Conservation (phyloP, 805 yeast genomes). For the Teunomyces gatunensis region DNA sequence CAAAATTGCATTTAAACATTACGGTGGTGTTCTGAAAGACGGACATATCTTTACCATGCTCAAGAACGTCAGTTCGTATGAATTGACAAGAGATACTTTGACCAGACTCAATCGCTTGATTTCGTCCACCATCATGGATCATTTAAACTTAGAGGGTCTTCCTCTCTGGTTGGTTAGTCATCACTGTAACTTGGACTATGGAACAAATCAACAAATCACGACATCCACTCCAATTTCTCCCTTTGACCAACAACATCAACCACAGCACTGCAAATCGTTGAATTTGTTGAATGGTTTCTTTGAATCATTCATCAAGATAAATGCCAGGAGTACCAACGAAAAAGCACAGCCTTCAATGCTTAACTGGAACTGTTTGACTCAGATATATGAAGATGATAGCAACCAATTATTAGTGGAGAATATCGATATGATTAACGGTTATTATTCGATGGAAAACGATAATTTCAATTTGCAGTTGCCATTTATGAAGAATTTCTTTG, state of each 20-base stretch:
- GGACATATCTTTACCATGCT: slow-evolving; percentile 5
- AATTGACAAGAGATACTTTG: not conserved
- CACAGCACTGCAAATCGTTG: slow-evolving; percentile 4
- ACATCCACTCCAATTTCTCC: slow-evolving; percentile 19
- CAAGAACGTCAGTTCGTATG: not conserved
- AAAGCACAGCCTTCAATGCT: slow-evolving; percentile 13
- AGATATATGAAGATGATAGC: slow-evolving; percentile 20
- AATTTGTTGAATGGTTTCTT: slow-evolving; percentile 20
- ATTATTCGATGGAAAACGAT: slow-evolving; percentile 12
- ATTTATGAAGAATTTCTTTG: slow-evolving; percentile 36
- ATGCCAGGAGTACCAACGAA: slow-evolving; percentile 10
- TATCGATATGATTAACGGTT: slow-evolving; percentile 34
- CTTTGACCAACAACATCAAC: slow-evolving; percentile 6
- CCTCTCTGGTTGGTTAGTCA: slow-evolving; percentile 19
- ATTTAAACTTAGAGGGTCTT: slow-evolving; percentile 5
- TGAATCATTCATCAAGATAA: slow-evolving; percentile 22
- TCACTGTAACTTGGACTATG: slow-evolving; percentile 1
- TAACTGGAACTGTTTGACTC: slow-evolving; percentile 28
- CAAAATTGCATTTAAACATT: slow-evolving; percentile 5
- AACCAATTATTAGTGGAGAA: slow-evolving; percentile 18
- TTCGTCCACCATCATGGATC: slow-evolving; percentile 2
- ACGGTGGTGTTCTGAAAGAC: not conserved
- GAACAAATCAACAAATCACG: slow-evolving; percentile 5
- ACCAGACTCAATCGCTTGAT: not conserved
- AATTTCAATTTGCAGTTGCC: slow-evolving; percentile 31